Conservation (phyloP, 73 alveolate species). For the Tetrahymena borealis region DNA sequence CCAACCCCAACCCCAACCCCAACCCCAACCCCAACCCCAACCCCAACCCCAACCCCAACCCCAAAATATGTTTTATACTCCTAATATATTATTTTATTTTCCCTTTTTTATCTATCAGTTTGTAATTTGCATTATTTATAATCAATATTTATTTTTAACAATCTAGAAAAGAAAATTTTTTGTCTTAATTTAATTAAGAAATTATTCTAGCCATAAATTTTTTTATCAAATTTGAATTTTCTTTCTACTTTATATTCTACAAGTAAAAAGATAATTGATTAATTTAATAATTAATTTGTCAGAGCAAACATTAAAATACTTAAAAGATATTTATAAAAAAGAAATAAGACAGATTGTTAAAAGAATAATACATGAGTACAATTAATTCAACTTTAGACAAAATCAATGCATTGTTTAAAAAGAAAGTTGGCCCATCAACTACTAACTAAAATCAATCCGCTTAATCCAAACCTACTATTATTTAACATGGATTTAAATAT, state of each 20-base stretch:
- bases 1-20: neutral
- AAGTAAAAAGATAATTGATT: too few relatives aligned
- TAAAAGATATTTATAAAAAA: neutral
- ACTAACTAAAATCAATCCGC: neutral
- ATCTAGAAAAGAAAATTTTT: too few relatives aligned
- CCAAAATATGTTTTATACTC: too few relatives aligned
- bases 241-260: too few relatives aligned
- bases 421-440: neutral
- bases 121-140: neutral
- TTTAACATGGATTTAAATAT: neutral
- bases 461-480: neutral
- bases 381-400: neutral
- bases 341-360: neutral
- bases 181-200: too few relatives aligned
- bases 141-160: too few relatives aligned
- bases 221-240: too few relatives aligned
- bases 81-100: too few relatives aligned
- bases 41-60: neutral
- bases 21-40: neutral
- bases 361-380: too few relatives aligned
- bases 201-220: too few relatives aligned
- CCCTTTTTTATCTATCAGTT: neutral
- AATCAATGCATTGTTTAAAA: neutral
- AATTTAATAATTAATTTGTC: neutral
- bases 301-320: neutral